Percentiles rank a stretch among this genome's conserved stretches.
phyloP scores from a whole-genome alignment of 202 grass and related monocot genomes.

The Brachypodium distachyon region DNA sequence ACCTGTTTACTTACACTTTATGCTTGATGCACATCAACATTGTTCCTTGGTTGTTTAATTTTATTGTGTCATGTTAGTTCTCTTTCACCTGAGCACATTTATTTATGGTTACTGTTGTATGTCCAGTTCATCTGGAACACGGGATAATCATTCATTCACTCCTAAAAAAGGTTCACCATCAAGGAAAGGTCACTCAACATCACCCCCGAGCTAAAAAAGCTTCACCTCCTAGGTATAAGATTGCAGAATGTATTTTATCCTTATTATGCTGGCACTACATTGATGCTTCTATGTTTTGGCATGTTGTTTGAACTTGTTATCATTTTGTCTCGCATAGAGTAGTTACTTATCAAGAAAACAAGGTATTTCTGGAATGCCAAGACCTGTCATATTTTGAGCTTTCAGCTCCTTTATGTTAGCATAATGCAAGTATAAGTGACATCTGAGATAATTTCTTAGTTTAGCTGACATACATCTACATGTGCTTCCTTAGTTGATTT shows the following conservation, averaged over 20 bases:
- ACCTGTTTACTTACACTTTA: not conserved
- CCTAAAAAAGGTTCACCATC: conserved; percentile 70
- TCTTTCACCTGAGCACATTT: not conserved
- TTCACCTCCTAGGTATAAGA: conserved; percentile 52
- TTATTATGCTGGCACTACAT: not conserved
- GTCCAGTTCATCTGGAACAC: conserved; percentile 52
- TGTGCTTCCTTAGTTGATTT: not conserved
- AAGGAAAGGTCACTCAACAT: conserved; percentile 40
- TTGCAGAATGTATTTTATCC: not conserved
- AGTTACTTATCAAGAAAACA: not conserved
- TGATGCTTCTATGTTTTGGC: not conserved
- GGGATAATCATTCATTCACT: conserved; percentile 41
- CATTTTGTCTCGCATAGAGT: not conserved
- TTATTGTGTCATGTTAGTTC: not conserved
- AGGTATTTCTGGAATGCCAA: not conserved
- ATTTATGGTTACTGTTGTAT: conserved; percentile 8
- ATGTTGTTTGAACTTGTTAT: not conserved
- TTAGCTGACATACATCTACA: not conserved
- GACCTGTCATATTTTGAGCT: not conserved
- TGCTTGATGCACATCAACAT: not conserved
- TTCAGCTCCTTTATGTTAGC: not conserved
- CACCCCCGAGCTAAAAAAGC: conserved; percentile 51
- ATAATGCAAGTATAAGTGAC: not conserved
- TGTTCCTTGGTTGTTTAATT: not conserved
- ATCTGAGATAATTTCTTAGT: not conserved